phyloP scores from a whole-genome alignment of 1,284 basidiomycete genomes.

The Heterobasidion parviporum region DNA sequence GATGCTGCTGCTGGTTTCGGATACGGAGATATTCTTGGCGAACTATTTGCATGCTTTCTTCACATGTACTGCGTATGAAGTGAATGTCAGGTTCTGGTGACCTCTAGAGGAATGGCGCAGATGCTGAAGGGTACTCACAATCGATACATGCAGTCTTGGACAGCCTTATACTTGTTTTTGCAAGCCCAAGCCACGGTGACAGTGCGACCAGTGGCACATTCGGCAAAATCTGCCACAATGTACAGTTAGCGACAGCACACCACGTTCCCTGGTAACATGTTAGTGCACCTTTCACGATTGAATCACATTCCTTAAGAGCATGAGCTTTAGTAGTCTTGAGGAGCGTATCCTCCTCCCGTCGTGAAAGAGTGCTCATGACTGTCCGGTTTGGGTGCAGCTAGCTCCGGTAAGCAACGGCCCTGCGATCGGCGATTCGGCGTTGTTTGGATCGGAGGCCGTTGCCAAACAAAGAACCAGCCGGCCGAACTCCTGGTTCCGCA shows the following conservation, averaged over 20 bases:
- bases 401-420: neutral
- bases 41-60: constrained; percentile 64
- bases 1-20: constrained; percentile 30
- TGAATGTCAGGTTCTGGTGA: neutral
- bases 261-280: neutral
- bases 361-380: constrained; percentile 43
- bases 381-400: neutral
- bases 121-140: constrained; percentile 45
- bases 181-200: constrained; percentile 84
- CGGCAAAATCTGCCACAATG: constrained; percentile 62
- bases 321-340: constrained; percentile 74
- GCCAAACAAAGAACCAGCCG: neutral
- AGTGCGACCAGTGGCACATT: constrained; percentile 75
- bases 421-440: neutral
- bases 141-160: constrained; percentile 77
- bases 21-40: constrained; percentile 68
- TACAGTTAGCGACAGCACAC: neutral
- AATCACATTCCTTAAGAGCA: constrained; percentile 75
- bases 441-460: neutral
- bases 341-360: constrained; percentile 82
- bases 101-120: neutral
- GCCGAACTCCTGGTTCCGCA: neutral
- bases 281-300: constrained; percentile 60
- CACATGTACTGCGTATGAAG: constrained; percentile 44
- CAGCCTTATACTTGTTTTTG: constrained; percentile 53